Percentiles rank a stretch among this genome's conserved stretches.
Conservation (phyloP, 164 flowering plant genomes). For the Liquidambar formosana region DNA sequence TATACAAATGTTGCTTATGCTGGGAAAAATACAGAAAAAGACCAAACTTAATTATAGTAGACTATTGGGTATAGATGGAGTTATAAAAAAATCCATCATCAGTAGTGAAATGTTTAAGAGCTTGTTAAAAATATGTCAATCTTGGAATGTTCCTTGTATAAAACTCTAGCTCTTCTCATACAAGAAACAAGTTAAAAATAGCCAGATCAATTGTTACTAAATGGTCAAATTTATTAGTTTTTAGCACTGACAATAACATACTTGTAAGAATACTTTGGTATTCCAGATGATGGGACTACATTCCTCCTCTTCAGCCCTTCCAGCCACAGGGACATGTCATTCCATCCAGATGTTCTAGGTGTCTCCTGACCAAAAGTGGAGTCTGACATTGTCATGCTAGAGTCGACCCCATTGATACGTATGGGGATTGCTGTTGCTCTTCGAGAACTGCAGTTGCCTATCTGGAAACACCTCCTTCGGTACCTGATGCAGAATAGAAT, state of each 20-base stretch:
- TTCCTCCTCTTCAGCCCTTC: slow-evolving; percentile 16
- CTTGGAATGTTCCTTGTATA: too few species aligned
- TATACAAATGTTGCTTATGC: too few species aligned
- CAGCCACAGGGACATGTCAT: slow-evolving; percentile 9
- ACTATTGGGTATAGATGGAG: too few species aligned
- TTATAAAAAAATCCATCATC: too few species aligned
- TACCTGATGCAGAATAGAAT: not conserved
- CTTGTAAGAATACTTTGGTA: slow-evolving; percentile 16
- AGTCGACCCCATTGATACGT: not conserved
- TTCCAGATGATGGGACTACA: slow-evolving; percentile 13
- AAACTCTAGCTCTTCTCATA: too few species aligned
- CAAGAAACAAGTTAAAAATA: too few species aligned
- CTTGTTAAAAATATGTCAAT: too few species aligned
- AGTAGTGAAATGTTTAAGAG: too few species aligned
- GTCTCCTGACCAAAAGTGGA: slow-evolving; percentile 6
- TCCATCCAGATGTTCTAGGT: slow-evolving; percentile 10
- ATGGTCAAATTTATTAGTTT: too few species aligned
- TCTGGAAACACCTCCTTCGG: not conserved
- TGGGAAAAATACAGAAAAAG: too few species aligned
- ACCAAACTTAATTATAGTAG: too few species aligned
- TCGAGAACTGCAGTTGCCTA: not conserved
- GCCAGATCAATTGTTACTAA: too few species aligned
- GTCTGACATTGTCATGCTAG: not conserved
- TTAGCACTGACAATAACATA: not conserved
- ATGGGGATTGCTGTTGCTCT: not conserved